Evolutionary conservation across 805 yeast species (phyloP).

Genomic region (Metschnikowia borealis): DNA sequence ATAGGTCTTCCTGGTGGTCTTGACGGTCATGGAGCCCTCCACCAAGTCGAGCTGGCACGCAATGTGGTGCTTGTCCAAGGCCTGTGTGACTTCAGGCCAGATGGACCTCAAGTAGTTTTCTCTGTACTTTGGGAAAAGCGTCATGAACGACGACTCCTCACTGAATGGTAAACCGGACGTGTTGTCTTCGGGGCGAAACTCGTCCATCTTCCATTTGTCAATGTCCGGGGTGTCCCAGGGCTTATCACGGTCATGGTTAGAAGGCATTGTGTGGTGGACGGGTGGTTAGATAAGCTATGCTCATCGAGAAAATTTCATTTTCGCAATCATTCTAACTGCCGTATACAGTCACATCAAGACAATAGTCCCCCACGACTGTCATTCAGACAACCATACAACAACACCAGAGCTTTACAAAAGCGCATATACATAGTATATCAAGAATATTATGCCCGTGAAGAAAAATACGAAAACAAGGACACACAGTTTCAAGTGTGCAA

Average conservation of each 20-base stretch:
- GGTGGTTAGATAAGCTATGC: neutral
- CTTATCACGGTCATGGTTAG: slow-evolving; percentile 90
- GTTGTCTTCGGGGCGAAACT: slow-evolving; percentile 86
- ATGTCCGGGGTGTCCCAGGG: slow-evolving; percentile 98
- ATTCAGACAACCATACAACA: neutral
- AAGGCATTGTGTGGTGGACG: slow-evolving; percentile 55
- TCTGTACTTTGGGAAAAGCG: slow-evolving; percentile 93
- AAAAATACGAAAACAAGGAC: neutral
- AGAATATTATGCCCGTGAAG: neutral
- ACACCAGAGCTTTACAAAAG: no score
- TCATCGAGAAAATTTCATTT: slow-evolving; percentile 4
- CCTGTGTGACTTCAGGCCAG: slow-evolving; percentile 90
- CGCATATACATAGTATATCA: no score
- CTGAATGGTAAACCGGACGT: slow-evolving; percentile 82
- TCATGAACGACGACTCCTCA: slow-evolving; percentile 95
- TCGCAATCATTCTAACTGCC: slow-evolving; percentile 1
- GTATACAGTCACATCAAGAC: slow-evolving; percentile 1
- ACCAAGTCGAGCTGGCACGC: slow-evolving; percentile 86
- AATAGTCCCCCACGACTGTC: neutral
- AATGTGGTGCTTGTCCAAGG: slow-evolving; percentile 68
- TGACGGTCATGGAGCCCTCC: slow-evolving; percentile 96
- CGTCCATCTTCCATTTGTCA: slow-evolving; percentile 88
- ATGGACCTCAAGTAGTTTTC: slow-evolving; percentile 83
- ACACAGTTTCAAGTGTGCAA: neutral
- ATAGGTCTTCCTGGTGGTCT: slow-evolving; percentile 89